Percentiles rank a stretch among this genome's conserved stretches.
phyloP scores from a whole-genome alignment of 2,329 filamentous ascomycete genomes.

The Dendrostoma leiphaemia region DNA sequence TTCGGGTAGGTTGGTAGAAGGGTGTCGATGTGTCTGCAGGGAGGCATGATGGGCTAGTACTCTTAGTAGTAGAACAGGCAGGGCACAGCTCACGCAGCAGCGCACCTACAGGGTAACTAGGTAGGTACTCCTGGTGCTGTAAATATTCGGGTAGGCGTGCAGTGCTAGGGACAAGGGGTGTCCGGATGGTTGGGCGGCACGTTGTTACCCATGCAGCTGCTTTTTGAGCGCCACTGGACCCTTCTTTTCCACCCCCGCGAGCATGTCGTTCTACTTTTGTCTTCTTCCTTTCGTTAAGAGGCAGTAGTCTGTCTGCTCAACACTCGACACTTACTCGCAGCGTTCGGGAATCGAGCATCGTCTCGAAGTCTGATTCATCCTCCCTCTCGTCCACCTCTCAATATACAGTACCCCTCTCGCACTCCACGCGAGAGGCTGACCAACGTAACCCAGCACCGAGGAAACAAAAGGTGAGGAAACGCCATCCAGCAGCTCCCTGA shows the following conservation, averaged over 20 bases:
- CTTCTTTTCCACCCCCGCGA: slow-evolving; percentile 13
- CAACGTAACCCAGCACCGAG: background rate
- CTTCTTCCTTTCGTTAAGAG: background rate
- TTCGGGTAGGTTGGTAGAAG: background rate
- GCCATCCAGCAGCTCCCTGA: background rate
- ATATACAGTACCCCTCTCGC: too few species aligned
- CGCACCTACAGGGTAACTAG: too few species aligned
- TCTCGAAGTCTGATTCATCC: too few species aligned
- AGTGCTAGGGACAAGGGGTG: background rate
- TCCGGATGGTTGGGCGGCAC: background rate
- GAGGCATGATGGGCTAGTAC: too few species aligned
- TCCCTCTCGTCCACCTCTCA: too few species aligned
- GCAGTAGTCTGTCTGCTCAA: too few species aligned
- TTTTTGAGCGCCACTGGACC: slow-evolving; percentile 8
- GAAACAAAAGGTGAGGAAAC: slow-evolving; percentile 5
- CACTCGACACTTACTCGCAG: background rate
- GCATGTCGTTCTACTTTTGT: background rate
- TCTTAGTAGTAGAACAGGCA: too few species aligned
- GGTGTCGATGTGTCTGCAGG: background rate
- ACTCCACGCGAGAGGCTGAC: too few species aligned
- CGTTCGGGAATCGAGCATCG: too few species aligned
- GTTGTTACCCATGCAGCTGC: background rate
- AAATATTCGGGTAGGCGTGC: too few species aligned
- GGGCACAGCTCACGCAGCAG: background rate
- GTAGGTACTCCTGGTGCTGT: too few species aligned